Percentiles rank a stretch among this genome's conserved stretches.
Conservation (phyloP, 805 yeast genomes). For the Schizosaccharomyces octosporus region DNA sequence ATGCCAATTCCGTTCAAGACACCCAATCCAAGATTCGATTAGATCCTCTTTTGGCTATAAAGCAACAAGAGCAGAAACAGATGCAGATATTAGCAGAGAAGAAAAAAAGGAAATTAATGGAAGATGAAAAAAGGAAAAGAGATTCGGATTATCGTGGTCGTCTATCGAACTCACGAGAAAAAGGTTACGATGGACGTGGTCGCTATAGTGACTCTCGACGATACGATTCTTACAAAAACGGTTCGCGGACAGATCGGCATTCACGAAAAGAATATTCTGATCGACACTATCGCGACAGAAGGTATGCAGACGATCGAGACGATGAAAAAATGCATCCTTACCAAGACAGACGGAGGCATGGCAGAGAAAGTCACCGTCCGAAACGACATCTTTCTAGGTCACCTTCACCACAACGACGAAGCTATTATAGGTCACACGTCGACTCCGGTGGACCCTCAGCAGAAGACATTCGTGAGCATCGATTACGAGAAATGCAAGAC, state of each 20-base stretch:
- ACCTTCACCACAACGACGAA: neutral
- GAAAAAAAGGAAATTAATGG: neutral
- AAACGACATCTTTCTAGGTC: neutral
- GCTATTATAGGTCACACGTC: neutral
- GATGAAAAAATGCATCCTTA: neutral
- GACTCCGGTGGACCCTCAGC: neutral
- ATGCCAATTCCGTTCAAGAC: slow-evolving; percentile 6
- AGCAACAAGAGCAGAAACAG: slow-evolving; percentile 12
- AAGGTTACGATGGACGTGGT: neutral
- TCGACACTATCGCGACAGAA: neutral
- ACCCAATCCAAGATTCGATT: slow-evolving; percentile 13
- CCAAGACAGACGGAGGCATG: neutral
- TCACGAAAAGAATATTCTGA: neutral
- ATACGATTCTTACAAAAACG: no score
- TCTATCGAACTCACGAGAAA: neutral
- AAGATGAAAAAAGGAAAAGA: neutral
- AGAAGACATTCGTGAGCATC: neutral
- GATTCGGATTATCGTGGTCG: neutral
- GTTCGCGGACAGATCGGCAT: no score
- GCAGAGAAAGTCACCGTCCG: neutral
- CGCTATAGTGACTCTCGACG: no score
- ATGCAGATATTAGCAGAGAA: slow-evolving; percentile 5
- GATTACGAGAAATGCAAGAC: slow-evolving; percentile 1
- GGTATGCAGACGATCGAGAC: neutral
- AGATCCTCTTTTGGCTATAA: slow-evolving; percentile 29